Conservation (phyloP, 495 filamentous ascomycete species). For the Trichoderma virens region DNA sequence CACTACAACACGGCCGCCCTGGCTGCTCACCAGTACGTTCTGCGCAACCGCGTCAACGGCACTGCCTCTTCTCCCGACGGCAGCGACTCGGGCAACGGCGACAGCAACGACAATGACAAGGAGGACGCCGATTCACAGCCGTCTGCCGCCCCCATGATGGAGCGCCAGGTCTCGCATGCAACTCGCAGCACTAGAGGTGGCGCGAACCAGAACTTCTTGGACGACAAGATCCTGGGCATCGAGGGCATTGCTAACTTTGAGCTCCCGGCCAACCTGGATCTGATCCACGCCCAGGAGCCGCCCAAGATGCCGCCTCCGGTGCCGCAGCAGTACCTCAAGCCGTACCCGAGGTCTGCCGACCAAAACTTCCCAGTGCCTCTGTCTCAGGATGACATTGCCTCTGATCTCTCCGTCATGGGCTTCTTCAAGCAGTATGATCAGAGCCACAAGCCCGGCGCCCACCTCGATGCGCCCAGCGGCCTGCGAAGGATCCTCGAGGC, state of each 20-base stretch:
- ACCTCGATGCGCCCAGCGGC: conserved; percentile 34
- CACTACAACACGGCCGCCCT: conserved; percentile 64
- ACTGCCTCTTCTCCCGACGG: conserved; percentile 39
- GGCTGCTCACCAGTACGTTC: conserved; percentile 50
- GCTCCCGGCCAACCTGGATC: conserved; percentile 47
- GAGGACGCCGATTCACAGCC: conserved; percentile 20
- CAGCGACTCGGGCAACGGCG: conserved; percentile 44
- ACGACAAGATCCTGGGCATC: conserved; percentile 45
- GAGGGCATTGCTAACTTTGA: conserved; percentile 58
- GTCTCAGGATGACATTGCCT: conserved; percentile 49
- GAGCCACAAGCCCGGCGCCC: conserved; percentile 33
- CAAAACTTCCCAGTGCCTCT: conserved; percentile 42
- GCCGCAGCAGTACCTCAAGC: conserved; percentile 43
- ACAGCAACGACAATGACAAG: conserved; percentile 33
- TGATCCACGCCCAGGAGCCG: conserved; percentile 32
- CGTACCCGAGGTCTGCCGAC: conserved; percentile 34
- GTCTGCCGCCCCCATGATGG: conserved; percentile 46
- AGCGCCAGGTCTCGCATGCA: conserved; percentile 62
- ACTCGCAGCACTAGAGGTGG: conserved; percentile 63
- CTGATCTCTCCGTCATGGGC: conserved; percentile 53
- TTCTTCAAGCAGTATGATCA: conserved; percentile 35
- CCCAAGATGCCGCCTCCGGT: conserved; percentile 58
- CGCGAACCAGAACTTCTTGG: conserved; percentile 45
- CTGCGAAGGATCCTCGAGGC: conserved; percentile 38
- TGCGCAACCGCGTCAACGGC: conserved; percentile 36